Percentiles rank a stretch among this genome's conserved stretches.
phyloP scores from a whole-genome alignment of 1,284 basidiomycete genomes.

The Lentinus polychrous region DNA sequence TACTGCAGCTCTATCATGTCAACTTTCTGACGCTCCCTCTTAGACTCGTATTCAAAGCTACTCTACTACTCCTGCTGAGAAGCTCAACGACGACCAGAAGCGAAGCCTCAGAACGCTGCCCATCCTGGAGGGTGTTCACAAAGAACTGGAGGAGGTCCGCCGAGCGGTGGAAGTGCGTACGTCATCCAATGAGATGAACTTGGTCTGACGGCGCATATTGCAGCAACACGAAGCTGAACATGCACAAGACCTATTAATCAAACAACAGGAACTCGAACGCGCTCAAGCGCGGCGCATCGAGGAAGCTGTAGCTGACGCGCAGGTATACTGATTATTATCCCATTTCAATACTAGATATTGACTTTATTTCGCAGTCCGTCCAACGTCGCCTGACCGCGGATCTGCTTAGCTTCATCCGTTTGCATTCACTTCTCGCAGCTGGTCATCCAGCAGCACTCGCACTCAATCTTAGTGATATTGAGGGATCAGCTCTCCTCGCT shows the following conservation, averaged over 20 bases:
- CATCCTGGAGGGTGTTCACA: conserved; percentile 65
- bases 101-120: conserved; percentile 64
- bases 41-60: conserved; percentile 72
- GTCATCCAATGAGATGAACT: conserved; percentile 1
- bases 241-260: conserved; percentile 44
- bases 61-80: conserved; percentile 53
- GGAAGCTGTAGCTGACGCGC: conserved; percentile 48
- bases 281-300: conserved; percentile 46
- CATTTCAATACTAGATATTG: not conserved
- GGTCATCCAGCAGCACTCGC: conserved; percentile 37
- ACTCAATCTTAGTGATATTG: conserved; percentile 41
- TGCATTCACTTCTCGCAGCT: conserved; percentile 51
- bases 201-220: conserved; percentile 3
- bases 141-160: conserved; percentile 77
- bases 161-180: conserved; percentile 69
- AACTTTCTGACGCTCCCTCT: conserved; percentile 9
- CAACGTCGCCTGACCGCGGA: conserved; percentile 36
- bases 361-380: conserved; percentile 28
- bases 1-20: not conserved
- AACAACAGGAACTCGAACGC: conserved; percentile 47
- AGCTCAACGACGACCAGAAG: conserved; percentile 82
- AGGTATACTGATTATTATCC: conserved; percentile 37
- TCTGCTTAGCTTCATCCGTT: conserved; percentile 57
- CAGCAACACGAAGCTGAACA: conserved; percentile 62
- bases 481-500: conserved; percentile 46